A percentile compares a stretch with the other conserved stretches of the same genome.
Conservation (phyloP, 2,329 filamentous ascomycete genomes). For the Aspergillus tubingensis region DNA sequence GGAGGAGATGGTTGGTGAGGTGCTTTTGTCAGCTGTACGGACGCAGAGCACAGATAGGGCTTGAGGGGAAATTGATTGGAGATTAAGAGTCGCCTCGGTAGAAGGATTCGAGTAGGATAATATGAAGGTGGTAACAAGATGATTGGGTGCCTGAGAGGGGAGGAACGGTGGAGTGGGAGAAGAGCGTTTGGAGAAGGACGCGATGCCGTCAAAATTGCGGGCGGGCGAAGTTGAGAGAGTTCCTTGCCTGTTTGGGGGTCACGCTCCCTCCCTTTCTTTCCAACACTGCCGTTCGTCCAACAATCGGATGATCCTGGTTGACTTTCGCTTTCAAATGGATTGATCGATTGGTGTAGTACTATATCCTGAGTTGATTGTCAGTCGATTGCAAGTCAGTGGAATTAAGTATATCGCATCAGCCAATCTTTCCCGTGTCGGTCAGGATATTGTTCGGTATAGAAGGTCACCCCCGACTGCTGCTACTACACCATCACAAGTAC, state of each 20-base stretch:
- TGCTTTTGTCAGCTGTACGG: conserved; percentile 1
- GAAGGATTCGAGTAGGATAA: background rate
- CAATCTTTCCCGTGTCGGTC: background rate
- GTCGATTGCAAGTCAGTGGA: background rate
- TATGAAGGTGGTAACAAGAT: background rate
- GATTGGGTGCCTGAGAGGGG: background rate
- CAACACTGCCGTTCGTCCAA: background rate
- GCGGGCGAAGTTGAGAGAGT: background rate
- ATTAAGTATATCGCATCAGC: background rate
- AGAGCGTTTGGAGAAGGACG: background rate
- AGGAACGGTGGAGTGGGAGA: background rate
- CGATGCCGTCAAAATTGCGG: conserved; percentile 2
- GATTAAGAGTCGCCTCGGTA: background rate
- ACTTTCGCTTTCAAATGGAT: too few species aligned
- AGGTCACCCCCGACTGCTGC: too few species aligned
- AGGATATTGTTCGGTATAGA: background rate
- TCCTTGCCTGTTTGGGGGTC: background rate
- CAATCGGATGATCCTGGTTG: background rate
- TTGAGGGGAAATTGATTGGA: background rate
- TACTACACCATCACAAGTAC: background rate
- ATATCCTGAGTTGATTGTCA: background rate
- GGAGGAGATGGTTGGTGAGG: conserved; percentile 6
- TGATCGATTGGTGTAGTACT: background rate
- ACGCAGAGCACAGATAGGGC: background rate
- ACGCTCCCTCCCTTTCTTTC: background rate